Conservation (phyloP, 2,329 filamentous ascomycete species). For the Colletotrichum sp. region DNA sequence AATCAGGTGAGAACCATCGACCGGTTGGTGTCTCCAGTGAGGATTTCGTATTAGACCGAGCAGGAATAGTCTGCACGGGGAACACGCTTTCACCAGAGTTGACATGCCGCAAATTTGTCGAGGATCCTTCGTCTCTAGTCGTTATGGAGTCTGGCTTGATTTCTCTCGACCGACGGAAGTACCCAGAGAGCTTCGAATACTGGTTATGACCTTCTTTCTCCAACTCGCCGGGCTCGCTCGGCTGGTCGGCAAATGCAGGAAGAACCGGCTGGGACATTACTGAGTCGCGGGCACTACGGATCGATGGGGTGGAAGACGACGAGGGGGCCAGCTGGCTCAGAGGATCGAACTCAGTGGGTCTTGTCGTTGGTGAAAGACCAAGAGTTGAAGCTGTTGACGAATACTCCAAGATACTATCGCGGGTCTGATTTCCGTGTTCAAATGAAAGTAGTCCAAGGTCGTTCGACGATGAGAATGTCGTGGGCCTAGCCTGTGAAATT, state of each 20-base stretch:
- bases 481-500: not conserved
- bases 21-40: not conserved
- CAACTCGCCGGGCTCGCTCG: not conserved
- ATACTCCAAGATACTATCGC: not conserved
- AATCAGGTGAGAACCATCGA: not conserved
- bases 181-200: not conserved
- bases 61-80: not conserved
- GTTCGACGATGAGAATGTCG: not conserved
- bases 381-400: not conserved
- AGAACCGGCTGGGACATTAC: not conserved
- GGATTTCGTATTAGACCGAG: not conserved
- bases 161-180: not conserved
- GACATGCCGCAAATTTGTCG: not conserved
- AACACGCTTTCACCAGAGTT: not conserved
- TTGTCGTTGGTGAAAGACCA: not conserved
- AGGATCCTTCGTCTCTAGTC: not conserved
- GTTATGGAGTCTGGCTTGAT: not conserved
- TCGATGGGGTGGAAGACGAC: not conserved
- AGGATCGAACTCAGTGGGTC: not conserved
- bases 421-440: not conserved
- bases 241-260: not conserved
- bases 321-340: not conserved
- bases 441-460: not conserved
- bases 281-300: not conserved
- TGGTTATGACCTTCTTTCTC: no score